phyloP scores from a whole-genome alignment of 352 stramenopile species.

The Thraustotheca clavata region DNA sequence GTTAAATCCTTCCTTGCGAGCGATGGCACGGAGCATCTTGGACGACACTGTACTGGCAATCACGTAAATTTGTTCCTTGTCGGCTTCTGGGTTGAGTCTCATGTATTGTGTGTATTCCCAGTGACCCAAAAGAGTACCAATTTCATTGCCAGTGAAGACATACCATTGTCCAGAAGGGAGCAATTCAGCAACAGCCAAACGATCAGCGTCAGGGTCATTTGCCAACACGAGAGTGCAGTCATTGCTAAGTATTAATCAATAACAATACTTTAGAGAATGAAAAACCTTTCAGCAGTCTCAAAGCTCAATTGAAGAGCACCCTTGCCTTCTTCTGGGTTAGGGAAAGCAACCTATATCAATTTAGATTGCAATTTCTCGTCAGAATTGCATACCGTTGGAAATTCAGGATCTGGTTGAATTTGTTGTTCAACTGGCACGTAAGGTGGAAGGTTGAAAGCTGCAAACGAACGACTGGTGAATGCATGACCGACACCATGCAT shows the following conservation, averaged over 20 bases:
- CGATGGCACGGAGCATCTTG: slow-evolving; percentile 94
- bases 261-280: slow-evolving; percentile 23
- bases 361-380: neutral
- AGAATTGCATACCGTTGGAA: slow-evolving; percentile 77
- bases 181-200: slow-evolving; percentile 92
- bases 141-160: slow-evolving; percentile 98
- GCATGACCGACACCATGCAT: slow-evolving; percentile 97
- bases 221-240: slow-evolving; percentile 89
- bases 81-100: slow-evolving; percentile 39
- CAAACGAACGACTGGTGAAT: slow-evolving; percentile 89
- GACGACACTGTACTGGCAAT: slow-evolving; percentile 95
- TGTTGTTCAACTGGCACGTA: slow-evolving; percentile 87
- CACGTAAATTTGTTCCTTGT: slow-evolving; percentile 75
- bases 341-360: slow-evolving; percentile 77
- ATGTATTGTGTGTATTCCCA: slow-evolving; percentile 84
- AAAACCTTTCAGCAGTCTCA: slow-evolving; percentile 64
- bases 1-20: slow-evolving; percentile 85
- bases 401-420: slow-evolving; percentile 89
- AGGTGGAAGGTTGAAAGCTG: slow-evolving; percentile 74
- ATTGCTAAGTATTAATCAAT: neutral
- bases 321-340: slow-evolving; percentile 97
- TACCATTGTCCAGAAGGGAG: slow-evolving; percentile 80
- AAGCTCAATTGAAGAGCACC: slow-evolving; percentile 94
- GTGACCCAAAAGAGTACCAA: slow-evolving; percentile 90
- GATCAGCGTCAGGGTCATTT: slow-evolving; percentile 98